Evolutionary conservation across 495 filamentous ascomycete species (phyloP), one percentile per base, ranked within the genome.

Genomic region (Articulospora tetracladia): DNA sequence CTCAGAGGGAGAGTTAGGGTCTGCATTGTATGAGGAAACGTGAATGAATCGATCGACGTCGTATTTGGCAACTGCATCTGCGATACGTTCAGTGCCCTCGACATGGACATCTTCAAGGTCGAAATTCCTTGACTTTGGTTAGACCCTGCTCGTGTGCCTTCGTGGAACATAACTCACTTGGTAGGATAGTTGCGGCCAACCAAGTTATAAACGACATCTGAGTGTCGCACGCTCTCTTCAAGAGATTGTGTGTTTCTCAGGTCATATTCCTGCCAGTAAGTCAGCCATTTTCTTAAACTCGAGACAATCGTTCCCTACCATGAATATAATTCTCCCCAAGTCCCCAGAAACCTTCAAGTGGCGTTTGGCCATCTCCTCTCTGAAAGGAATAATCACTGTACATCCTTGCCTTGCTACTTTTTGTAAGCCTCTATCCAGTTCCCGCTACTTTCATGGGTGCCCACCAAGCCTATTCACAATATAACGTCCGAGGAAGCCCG

Each of bases 31-130:
- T 36, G 91, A 95, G 36, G 95, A 98, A 66, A 99, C 88, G 66
- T 99, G 94, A 63, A 99, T 90, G 79, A 88, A 99, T 47, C 94
- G 87, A 76, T 99, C 94, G 61, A 97, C 84, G 67, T 99, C 94
- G 74, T 99, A 99, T 75, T 99, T 99, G 64, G 94, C 95, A 39
- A 90, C 91, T 55, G 95, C 95, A 70, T 97, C 92, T 24, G 84
- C 92, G 66, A 99, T 99, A 57, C 95, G 88, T 77, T 94, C 89
- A n/a, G 87, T 84, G 44, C 94, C 93, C 72, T 97, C 92, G 15
- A 98, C 85, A 66, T 99, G 92, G 24, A 98, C 92, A 72, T 97
- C 93, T 59, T 90, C 87, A 57, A 94, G 83, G 47, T 85, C 81
- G 77, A 96, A 99, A 79, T 99, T 99, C 82, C 91, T 95, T 61